phyloP scores from a whole-genome alignment of 495 filamentous ascomycete genomes.

The Pseudomonodictys pantanalensis region DNA sequence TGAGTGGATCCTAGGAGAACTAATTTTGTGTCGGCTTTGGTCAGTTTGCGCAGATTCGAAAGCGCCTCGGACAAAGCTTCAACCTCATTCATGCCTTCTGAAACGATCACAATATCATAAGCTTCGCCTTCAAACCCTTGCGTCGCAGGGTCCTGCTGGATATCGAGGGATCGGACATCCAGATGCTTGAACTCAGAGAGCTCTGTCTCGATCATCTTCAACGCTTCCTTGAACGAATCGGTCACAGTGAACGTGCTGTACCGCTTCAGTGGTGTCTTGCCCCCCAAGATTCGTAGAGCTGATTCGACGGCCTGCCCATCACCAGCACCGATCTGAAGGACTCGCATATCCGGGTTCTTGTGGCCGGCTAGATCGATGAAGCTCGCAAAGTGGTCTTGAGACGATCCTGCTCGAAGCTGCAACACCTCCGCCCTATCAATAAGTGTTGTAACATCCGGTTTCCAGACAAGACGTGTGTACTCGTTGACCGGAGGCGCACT shows the following conservation, averaged over 20 bases:
- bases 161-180: neutral
- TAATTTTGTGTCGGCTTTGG: neutral
- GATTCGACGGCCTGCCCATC: neutral
- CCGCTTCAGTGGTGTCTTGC: neutral
- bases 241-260: neutral
- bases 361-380: neutral
- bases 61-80: neutral
- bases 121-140: neutral
- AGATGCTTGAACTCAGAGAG: neutral
- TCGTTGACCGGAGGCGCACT: neutral
- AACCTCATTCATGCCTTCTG: neutral
- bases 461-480: neutral
- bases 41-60: neutral
- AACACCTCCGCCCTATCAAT: neutral
- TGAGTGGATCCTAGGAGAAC: neutral
- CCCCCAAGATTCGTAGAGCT: neutral
- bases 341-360: neutral
- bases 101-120: neutral
- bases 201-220: neutral
- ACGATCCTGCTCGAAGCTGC: neutral
- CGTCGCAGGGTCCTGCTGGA: neutral
- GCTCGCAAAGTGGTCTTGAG: neutral
- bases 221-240: neutral
- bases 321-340: neutral
- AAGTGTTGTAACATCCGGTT: neutral